Base-by-base conservation (phyloP, 305 asterid genomes). In the Plantago coronopus region DNA sequence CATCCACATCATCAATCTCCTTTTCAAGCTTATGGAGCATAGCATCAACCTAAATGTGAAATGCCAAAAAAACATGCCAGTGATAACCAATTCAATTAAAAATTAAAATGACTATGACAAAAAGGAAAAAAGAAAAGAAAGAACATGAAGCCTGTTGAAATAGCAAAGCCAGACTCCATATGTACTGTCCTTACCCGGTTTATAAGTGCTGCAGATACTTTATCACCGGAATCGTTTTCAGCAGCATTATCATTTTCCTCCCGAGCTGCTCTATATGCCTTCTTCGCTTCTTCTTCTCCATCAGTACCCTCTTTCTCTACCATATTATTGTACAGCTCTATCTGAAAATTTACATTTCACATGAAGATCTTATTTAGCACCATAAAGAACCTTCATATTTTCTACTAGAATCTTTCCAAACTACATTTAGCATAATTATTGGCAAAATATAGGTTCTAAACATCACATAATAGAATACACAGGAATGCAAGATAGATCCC, bases 1-100 rank as follows among this genome's bases (percentile, higher is more conserved):
- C 93, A 81, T 94, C 97, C 65, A 94, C 99, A 13, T 86, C 94
- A 78, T 94, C 97, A 58, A 94, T 94, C 73, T 94, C 97, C 78
- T 90, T 88, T 74, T 94, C 99, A 72, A 94, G 95, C 71, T 88
- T 94, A 44, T 90, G 96, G 55, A 94, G 95, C 97, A 94, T 94
- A 53, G 85, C 87, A 79, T 90, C 99, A 72, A 94, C 97, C 97
- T 94, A 74, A 65, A 69, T 46, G 47, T 49, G 65, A 70, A 66
- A 62, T 20, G 66, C 50, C 70, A 70, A 27, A 67, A 42, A 57
- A 57, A 64, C n/a, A 66, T 56, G 65, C 59, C 31, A 77, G 29
- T 48, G 38, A n/a, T 54, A 55, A 56, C 48, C 48, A 46, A 50
- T 66, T 61, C 58, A 42, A 63, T 21, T 40, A 40, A 65, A 43